These are phyloP conservation scores for Penicillium glabrum DNA, from an alignment of 2,329 filamentous ascomycete species.

Conservation along the genomic window DNA sequence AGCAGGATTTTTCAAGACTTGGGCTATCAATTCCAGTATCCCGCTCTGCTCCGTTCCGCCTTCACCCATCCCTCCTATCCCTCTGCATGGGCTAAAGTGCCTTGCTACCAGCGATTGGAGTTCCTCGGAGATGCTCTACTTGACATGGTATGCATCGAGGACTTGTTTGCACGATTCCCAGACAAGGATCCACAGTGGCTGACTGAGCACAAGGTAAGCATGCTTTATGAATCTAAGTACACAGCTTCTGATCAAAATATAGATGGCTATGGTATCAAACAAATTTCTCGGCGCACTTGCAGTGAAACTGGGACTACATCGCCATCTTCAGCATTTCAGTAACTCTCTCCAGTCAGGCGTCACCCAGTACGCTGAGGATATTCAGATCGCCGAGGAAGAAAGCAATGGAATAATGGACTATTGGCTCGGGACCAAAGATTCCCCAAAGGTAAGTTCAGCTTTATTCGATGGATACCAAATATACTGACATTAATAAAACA, in stretches of 20 bases:
- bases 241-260: constrained; percentile 9
- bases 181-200: constrained; percentile 90
- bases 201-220: constrained; percentile 78
- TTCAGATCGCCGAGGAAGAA: constrained; percentile 32
- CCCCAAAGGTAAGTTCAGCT: constrained; percentile 40
- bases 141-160: constrained; percentile 81
- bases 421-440: constrained; percentile 43
- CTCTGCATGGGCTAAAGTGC: constrained; percentile 71
- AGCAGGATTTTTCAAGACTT: constrained; percentile 61
- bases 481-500: constrained; percentile 13
- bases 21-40: constrained; percentile 69
- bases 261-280: constrained; percentile 97
- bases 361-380: constrained; percentile 47
- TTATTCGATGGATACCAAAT: not conserved
- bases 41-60: constrained; percentile 75
- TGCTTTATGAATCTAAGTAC: not conserved
- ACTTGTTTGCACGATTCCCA: constrained; percentile 75
- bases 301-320: constrained; percentile 75
- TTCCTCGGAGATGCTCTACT: constrained; percentile 88
- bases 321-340: constrained; percentile 60
- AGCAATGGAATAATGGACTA: constrained; percentile 39
- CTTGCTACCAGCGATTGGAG: constrained; percentile 86
- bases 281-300: constrained; percentile 84
- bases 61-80: constrained; percentile 87
- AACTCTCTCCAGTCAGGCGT: constrained; percentile 45